These are phyloP conservation scores for Kondoa subrosea DNA, from an alignment of 768 basidiomycete species.

Conservation along the genomic window DNA sequence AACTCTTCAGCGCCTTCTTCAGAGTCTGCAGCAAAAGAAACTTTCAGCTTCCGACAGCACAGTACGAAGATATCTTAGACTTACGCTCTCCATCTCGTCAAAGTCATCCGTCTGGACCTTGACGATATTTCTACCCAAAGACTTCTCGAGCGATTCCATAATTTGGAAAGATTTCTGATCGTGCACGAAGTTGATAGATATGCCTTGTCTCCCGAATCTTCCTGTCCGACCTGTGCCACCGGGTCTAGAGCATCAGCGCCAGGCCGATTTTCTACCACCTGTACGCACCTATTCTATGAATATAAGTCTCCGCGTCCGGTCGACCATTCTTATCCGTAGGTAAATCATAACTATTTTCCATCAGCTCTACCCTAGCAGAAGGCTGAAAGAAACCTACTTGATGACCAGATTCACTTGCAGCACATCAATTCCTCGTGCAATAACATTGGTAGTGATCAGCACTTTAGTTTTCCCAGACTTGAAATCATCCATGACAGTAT, in stretches of 20 bases:
- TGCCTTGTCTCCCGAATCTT: slow-evolving; percentile 89
- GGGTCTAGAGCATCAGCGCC: neutral
- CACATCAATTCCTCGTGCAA: slow-evolving; percentile 95
- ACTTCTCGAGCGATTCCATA: slow-evolving; percentile 75
- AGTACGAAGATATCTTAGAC: neutral
- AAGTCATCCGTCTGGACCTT: slow-evolving; percentile 76
- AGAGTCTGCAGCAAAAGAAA: slow-evolving; percentile 12
- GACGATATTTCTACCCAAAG: slow-evolving; percentile 58
- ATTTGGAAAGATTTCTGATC: slow-evolving; percentile 70
- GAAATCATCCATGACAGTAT: slow-evolving; percentile 83
- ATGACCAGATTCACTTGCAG: slow-evolving; percentile 99
- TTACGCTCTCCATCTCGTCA: slow-evolving; percentile 55
- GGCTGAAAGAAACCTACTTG: slow-evolving; percentile 53
- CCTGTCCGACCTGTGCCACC: slow-evolving; percentile 69
- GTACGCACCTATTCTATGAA: slow-evolving; percentile 79
- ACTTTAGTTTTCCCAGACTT: slow-evolving; percentile 92
- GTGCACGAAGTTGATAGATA: slow-evolving; percentile 94
- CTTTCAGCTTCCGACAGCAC: neutral
- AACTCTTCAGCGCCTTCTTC: slow-evolving; percentile 22
- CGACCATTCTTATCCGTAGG: slow-evolving; percentile 37
- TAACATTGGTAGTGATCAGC: slow-evolving; percentile 95
- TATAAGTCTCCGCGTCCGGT: slow-evolving; percentile 91
- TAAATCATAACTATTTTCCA: slow-evolving; percentile 28
- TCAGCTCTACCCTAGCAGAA: neutral
- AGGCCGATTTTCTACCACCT: slow-evolving; percentile 12